phyloP scores from a whole-genome alignment of 345 rosid genomes.

The Arabidopsis thaliana region TAIR10.1 NC_003076.8:15442001-15442500 shows the following conservation, averaged over 20 bases:
- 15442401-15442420: slow-evolving; percentile 98
- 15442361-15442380: background rate
- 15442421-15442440: slow-evolving; percentile 94
- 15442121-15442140: slow-evolving; percentile 69
- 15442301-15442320: slow-evolving; percentile 11
- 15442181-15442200: slow-evolving; percentile 6
- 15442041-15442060: slow-evolving; percentile 62
- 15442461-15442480: slow-evolving; percentile 96
- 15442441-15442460: slow-evolving; percentile 94
- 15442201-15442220: slow-evolving; percentile 83
- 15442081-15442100: slow-evolving; percentile 95
- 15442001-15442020: background rate
- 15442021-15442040: background rate
- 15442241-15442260: slow-evolving; percentile 86
- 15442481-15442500: slow-evolving; percentile 91
- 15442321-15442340: background rate
- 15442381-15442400: slow-evolving; percentile 94
- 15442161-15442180: background rate
- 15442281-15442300: slow-evolving; percentile 93
- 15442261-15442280: slow-evolving; percentile 95
- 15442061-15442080: slow-evolving; percentile 99
- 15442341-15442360: background rate
- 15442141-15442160: slow-evolving; percentile 1
- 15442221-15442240: slow-evolving; percentile 92
- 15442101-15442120: slow-evolving; percentile 83